These are phyloP conservation scores for Suillus fuscotomentosus DNA, from an alignment of 768 basidiomycete species.

Conservation along the genomic window DNA sequence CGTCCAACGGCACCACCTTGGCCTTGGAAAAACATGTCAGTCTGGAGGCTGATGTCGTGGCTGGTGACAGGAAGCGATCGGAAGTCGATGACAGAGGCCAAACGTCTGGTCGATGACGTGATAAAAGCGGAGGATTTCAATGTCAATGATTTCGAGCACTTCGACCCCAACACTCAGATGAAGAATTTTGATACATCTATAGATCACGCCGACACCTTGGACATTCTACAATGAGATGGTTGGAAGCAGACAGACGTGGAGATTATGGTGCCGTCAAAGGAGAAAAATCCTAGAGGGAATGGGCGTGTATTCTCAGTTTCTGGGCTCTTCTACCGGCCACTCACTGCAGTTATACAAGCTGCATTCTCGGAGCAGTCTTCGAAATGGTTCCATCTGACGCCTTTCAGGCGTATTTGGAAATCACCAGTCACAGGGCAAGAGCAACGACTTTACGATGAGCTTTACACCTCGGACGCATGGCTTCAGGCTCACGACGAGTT, in stretches of 20 bases:
- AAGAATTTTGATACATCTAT: neutral
- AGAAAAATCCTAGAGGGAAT: neutral
- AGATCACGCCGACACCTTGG: neutral
- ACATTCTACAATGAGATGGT: neutral
- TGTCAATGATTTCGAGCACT: conserved; percentile 16
- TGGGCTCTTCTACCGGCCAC: conserved; percentile 24
- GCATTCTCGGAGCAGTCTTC: conserved; percentile 19
- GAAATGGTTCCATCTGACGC: conserved; percentile 26
- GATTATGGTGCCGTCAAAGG: neutral
- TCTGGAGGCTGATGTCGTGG: conserved; percentile 32
- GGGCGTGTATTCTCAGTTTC: conserved; percentile 15
- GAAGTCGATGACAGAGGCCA: conserved; percentile 25
- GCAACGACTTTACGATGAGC: conserved; percentile 22
- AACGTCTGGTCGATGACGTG: conserved; percentile 29
- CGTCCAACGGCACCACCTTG: neutral
- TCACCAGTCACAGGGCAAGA: conserved; percentile 6
- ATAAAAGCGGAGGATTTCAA: conserved; percentile 23
- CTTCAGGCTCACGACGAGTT: conserved; percentile 28
- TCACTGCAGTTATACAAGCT: conserved; percentile 20
- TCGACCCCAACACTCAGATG: conserved; percentile 4
- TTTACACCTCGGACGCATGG: conserved; percentile 34
- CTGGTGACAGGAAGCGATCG: conserved; percentile 21
- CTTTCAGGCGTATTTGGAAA: conserved; percentile 26
- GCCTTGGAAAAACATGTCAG: conserved; percentile 12
- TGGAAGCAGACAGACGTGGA: neutral